Evolutionary conservation across 805 yeast genomes (phyloP).

Genomic region (Kluyveromyces dobzhanskii): DNA sequence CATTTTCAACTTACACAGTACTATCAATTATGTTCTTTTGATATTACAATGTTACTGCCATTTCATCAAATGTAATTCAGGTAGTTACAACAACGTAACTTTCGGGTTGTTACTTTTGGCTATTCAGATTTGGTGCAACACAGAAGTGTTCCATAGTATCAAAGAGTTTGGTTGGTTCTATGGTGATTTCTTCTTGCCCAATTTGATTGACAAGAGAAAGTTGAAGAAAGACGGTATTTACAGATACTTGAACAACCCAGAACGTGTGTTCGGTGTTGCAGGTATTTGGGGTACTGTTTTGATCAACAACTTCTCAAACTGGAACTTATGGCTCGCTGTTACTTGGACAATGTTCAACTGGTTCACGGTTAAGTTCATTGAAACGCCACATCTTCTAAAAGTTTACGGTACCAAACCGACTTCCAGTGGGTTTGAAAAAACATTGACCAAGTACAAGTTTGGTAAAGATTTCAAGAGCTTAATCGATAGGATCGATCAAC

Average conservation of each 20-base stretch:
- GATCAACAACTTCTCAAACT: conserved; percentile 44
- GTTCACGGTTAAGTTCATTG: conserved; percentile 62
- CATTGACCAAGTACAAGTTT: conserved; percentile 30
- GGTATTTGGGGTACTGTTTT: conserved; percentile 70
- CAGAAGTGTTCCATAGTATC: conserved; percentile 58
- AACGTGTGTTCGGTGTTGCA: conserved; percentile 66
- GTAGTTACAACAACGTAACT: conserved; percentile 35
- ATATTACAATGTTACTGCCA: conserved; percentile 31
- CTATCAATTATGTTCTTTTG: conserved; percentile 51
- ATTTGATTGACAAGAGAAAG: conserved; percentile 37
- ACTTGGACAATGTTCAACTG: conserved; percentile 63
- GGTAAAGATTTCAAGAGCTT: conserved; percentile 29
- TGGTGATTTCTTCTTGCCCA: conserved; percentile 73
- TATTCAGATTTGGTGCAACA: conserved; percentile 61
- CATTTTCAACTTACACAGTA: conserved; percentile 43
- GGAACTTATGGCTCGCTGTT: conserved; percentile 43
- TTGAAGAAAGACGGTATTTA: conserved; percentile 75
- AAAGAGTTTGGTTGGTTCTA: conserved; percentile 88
- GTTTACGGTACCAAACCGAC: conserved; percentile 62
- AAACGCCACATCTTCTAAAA: conserved; percentile 68
- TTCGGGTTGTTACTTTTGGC: conserved; percentile 47
- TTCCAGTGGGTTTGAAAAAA: conserved; percentile 42
- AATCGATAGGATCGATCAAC: conserved; percentile 35
- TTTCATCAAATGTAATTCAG: conserved; percentile 13
- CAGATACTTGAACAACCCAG: conserved; percentile 76